Evolutionary conservation across 345 rosid genomes (phyloP).

Genomic region (Bruguiera sexangula): DNA sequence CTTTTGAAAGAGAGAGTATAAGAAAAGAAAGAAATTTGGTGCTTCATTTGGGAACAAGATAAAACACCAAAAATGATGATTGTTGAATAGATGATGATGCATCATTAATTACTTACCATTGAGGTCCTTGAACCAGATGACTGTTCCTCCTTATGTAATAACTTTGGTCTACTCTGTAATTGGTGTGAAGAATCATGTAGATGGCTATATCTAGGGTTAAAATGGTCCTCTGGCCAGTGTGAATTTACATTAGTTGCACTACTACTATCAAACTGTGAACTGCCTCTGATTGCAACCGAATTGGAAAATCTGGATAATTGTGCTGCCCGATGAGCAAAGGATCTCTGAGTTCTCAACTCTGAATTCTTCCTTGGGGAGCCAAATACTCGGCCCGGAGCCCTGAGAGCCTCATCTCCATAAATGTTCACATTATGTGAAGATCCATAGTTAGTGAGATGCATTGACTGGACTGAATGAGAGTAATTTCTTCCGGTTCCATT

Average conservation of each 20-base stretch:
- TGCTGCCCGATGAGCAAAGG: slow-evolving; percentile 44
- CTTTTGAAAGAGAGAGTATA: no score
- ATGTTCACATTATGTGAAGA: slow-evolving; percentile 28
- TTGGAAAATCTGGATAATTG: slow-evolving; percentile 69
- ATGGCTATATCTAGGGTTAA: slow-evolving; percentile 22
- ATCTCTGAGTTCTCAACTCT: slow-evolving; percentile 47
- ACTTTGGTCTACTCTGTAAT: slow-evolving; percentile 37
- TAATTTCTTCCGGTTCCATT: slow-evolving; percentile 33
- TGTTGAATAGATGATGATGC: neutral
- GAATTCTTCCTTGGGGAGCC: slow-evolving; percentile 34
- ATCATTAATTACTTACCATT: slow-evolving; percentile 35
- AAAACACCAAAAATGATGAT: slow-evolving; percentile 1
- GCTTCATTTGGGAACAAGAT: slow-evolving; percentile 2
- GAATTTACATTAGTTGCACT: slow-evolving; percentile 36
- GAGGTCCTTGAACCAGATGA: slow-evolving; percentile 27
- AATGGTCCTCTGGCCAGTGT: slow-evolving; percentile 48
- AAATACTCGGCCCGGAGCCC: slow-evolving; percentile 17
- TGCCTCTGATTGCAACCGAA: slow-evolving; percentile 77
- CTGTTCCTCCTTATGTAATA: slow-evolving; percentile 32
- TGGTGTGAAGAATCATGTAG: slow-evolving; percentile 52
- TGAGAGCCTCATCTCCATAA: slow-evolving; percentile 32
- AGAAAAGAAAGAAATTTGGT: no score
- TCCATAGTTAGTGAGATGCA: slow-evolving; percentile 19
- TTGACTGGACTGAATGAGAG: slow-evolving; percentile 32
- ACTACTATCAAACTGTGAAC: slow-evolving; percentile 47